Evolutionary conservation across 2,329 filamentous ascomycete species (phyloP), one percentile per base, ranked within the genome.

Genomic region (Thyridium curvatum): DNA sequence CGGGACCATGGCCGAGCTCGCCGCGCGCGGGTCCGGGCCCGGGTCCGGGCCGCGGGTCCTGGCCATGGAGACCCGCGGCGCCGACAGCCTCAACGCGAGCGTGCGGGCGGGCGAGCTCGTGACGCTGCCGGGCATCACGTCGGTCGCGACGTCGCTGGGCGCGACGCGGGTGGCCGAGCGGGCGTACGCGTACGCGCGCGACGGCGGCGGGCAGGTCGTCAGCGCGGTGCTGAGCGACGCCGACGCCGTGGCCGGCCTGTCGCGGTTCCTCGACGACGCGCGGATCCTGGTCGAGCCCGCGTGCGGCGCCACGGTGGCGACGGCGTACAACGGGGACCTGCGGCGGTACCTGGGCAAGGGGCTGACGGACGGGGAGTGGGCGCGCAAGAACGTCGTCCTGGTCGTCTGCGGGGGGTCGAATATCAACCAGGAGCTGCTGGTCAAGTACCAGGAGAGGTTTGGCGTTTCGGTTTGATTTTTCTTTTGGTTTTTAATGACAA

Each of bases 341-440:
- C 72, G 80, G 52, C 68, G 71, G 49, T 63, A 78, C 9, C 63
- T 89, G 1, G 77, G 82, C 0, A 51, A 61, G 35, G 66, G 60
- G 1, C 37, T 75, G 37, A 59, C 61, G 1, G 74, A 77, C 26
- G 72, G 73, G 28, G 72, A 87, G 46, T 81, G 73, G 61, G 66
- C 69, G 1, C 65, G 74, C 41, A 84, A 79, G 56, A 86, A 86
- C 47, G 75, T 96, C 6, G 88, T 96, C 2, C 68, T 96, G 38
- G 71, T 94, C 17, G 79, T 96, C 7, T 97, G 91, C 54, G 91
- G 91, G 33, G 86, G 85, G 4, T 81, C 74, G 16, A 79, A 79
- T 55, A 74, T 86, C 29, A 78, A 74, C 3, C 57, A 83, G 42
- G 71, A 75, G 29, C 72, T 81, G 53, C 62, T 88, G 38, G 65